Base-by-base conservation (phyloP, 148 eudicot species). In the Silene latifolia region DNA sequence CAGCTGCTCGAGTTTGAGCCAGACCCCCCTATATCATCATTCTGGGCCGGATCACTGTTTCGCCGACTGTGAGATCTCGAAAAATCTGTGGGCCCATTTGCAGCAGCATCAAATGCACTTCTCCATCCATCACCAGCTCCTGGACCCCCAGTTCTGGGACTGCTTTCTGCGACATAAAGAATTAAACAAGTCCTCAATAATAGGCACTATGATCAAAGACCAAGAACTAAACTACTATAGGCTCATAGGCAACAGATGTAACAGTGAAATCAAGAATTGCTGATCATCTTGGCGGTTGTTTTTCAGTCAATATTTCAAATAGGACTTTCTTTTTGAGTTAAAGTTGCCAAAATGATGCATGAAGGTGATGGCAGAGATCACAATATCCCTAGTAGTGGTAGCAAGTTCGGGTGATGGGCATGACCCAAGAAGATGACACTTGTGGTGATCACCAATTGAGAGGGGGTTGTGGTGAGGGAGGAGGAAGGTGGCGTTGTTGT, bases 41-140 rank as follows among this genome's bases (percentile, higher is more conserved):
- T 95, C 77, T 92, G 87, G 0, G 89, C 69, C 18, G 97, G 88
- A 67, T 90, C 96, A 58, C 88, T 91, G 82, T 83, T 62, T 63
- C 95, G 80, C 7, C 97, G 90, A 69, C 96, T 91, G 78, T 87
- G 88, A 67, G 92, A 89, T 78, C 93, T 84, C 1, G 89, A 84
- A 18, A 79, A 86, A 75, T 82, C 87, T 12, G 84, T 60, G 5
- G 91, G 82, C 10, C 98, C 98, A 77, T 95, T 92, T 17, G 96
- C 96, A 75, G 98, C 98, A 70, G 97, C 86, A 80, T 95, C 97
- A 77, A 95, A 92, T 35, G 98, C 98, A 39, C 83, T 82, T 85
- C 98, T 95, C 98, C 98, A 95, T 48, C 92, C 98, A 58, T 92
- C 98, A 61, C 92, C 96, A 4, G 82, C 80, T 39, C 75, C 72